These are phyloP conservation scores for Ophiostoma tasmaniense DNA, from an alignment of 2,329 filamentous ascomycete genomes.

Conservation along the genomic window DNA sequence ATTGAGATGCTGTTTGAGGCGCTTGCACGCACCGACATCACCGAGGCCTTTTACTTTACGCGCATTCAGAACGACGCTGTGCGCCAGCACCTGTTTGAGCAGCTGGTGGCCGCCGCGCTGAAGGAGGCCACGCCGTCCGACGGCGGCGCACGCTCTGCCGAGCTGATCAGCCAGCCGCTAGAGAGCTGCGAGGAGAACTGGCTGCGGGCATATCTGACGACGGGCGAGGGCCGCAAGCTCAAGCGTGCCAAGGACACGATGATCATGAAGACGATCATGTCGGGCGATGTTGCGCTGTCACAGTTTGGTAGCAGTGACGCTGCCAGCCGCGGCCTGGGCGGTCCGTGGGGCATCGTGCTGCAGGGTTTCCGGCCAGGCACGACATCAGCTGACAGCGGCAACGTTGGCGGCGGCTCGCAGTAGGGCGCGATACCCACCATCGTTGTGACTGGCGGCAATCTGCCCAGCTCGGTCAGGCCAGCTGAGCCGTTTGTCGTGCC, in stretches of 20 bases:
- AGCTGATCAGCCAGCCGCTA: conserved; percentile 67
- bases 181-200: conserved; percentile 61
- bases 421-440: conserved; percentile 14
- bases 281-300: conserved; percentile 47
- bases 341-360: conserved; percentile 41
- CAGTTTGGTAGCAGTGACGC: conserved; percentile 22
- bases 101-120: conserved; percentile 53
- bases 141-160: conserved; percentile 36
- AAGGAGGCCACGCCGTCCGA: conserved; percentile 26
- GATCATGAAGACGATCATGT: conserved; percentile 63
- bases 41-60: conserved; percentile 66
- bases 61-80: conserved; percentile 54
- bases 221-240: conserved; percentile 55
- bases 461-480: not conserved
- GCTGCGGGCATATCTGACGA: conserved; percentile 61
- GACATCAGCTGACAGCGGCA: conserved; percentile 28
- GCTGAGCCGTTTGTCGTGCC: not conserved
- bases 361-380: conserved; percentile 43
- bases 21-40: conserved; percentile 57
- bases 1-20: conserved; percentile 63
- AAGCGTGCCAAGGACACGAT: conserved; percentile 64
- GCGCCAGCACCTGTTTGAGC: conserved; percentile 57
- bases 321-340: conserved; percentile 33
- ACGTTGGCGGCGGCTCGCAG: conserved; percentile 23
- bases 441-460: not conserved